Percentiles rank a stretch among this genome's conserved stretches.
Evolutionary conservation across 441 rosid species (phyloP).

Genomic region (Sinapis alba): DNA sequence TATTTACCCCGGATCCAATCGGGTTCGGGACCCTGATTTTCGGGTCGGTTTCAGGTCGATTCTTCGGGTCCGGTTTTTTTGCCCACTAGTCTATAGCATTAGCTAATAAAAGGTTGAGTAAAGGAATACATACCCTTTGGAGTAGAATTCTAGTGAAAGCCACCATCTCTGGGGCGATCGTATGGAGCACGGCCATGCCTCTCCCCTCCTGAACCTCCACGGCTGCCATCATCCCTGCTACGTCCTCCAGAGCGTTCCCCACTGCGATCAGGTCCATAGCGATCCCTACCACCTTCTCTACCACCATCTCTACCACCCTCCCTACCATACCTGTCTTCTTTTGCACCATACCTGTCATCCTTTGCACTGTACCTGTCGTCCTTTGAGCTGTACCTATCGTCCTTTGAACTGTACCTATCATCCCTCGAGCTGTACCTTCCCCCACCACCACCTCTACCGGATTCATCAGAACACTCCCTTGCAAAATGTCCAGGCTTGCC

Average conservation of each 20-base stretch:
- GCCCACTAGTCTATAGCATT: no score
- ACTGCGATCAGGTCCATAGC: constrained; percentile 82
- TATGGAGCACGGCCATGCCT: constrained; percentile 88
- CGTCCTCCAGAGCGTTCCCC: constrained; percentile 83
- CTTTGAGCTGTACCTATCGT: constrained; percentile 51
- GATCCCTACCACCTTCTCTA: constrained; percentile 51
- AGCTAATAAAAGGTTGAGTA: not conserved
- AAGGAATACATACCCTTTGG: constrained; percentile 26
- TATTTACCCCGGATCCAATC: no score
- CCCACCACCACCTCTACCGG: constrained; percentile 58
- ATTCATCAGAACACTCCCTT: constrained; percentile 85
- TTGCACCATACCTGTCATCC: constrained; percentile 50
- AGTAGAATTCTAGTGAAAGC: constrained; percentile 26
- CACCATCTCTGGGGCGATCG: constrained; percentile 73
- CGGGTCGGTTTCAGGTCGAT: no score
- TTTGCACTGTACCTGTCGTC: constrained; percentile 61
- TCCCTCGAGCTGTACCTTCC: constrained; percentile 66
- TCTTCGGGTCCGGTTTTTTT: no score
- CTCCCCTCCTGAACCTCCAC: constrained; percentile 78
- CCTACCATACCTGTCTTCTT: constrained; percentile 49
- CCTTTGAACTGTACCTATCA: constrained; percentile 39
- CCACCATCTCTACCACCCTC: constrained; percentile 48
- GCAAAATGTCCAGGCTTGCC: constrained; percentile 98
- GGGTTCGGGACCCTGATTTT: no score
- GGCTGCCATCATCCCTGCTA: constrained; percentile 66